Evolutionary conservation across 1,284 basidiomycete genomes (phyloP), one percentile per base, ranked within the genome.

Genomic region (Filobasidium uniguttulatum): DNA sequence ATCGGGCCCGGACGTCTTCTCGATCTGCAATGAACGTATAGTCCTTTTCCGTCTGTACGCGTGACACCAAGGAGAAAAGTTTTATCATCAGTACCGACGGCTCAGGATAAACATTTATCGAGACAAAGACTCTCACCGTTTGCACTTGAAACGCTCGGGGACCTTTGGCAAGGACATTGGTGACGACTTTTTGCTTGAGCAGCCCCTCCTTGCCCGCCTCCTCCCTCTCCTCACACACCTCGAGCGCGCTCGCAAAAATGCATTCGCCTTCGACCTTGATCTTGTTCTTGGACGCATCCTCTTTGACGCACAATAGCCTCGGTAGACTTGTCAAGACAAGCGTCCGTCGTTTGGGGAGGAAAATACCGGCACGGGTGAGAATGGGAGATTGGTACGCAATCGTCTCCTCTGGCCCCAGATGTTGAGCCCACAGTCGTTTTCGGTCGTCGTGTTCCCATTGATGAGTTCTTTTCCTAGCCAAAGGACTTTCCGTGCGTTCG

Each of bases 271-370:
- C 73, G 54, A 74, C 61, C 37, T 66, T 67, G 48, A 73, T 59
- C 31, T 57, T 59, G 6, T 56, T 56, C 4, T 57, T 59, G 2
- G 56, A 48, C 10, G 53, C 44, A 26, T 65, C 64, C 44, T 75
- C 73, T 56, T 73, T 74, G 59, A 74, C 69, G 48, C 70, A 71
- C 8, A 76, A 60, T n/a, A 76, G 60, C 5, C 75, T 63, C 3
- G 73, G 73, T 45, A 73, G 70, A 56, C 73, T 72, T 15, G 75
- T 76, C 2, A 76, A 59, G 26, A 75, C 64, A 35, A 76, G 62
- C 37, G 71, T 62, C 9, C 67, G 68, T 3, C 72, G 66, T 33
- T 72, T 71, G 12, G 61, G 50, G 7, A 61, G 47, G 54, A 70
- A 52, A 61, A 73, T 55, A 63, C 49, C 55, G 44, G 63, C 64